A percentile compares a stretch with the other conserved stretches of the same genome.
Conservation (phyloP, 768 basidiomycete species). For the Russula abietina region DNA sequence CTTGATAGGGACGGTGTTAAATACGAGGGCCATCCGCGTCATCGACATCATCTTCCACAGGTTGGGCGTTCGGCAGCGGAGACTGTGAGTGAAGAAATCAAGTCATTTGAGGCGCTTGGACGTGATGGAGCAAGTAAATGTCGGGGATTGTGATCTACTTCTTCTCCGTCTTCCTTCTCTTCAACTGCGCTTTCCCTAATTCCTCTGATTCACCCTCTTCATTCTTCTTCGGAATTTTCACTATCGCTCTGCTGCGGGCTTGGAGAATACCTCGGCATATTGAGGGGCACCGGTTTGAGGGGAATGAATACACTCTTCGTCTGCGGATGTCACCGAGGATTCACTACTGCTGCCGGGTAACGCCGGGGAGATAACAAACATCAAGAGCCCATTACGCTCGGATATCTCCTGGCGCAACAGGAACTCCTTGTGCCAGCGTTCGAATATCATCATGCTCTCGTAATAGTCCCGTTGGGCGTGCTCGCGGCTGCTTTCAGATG, state of each 20-base stretch:
- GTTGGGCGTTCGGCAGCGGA: conserved; percentile 2
- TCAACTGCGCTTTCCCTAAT: conserved; percentile 3
- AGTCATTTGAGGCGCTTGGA: neutral
- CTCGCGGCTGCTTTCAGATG: conserved; percentile 7
- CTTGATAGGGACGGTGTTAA: no score
- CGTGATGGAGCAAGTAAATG: conserved; percentile 15
- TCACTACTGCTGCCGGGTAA: conserved; percentile 22
- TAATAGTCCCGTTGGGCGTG: conserved; percentile 12
- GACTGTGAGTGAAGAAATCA: neutral
- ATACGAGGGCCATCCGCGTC: no score
- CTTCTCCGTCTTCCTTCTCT: conserved; percentile 3
- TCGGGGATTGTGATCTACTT: neutral
- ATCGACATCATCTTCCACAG: neutral
- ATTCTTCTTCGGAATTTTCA: neutral
- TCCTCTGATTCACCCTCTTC: neutral
- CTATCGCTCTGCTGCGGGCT: conserved; percentile 4
- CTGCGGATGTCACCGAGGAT: conserved; percentile 21
- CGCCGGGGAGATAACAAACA: conserved; percentile 15
- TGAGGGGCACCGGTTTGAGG: neutral
- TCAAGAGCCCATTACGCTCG: conserved; percentile 23
- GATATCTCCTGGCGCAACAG: conserved; percentile 10
- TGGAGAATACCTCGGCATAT: neutral
- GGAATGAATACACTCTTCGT: neutral
- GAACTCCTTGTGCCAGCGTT: conserved; percentile 19
- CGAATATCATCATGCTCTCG: conserved; percentile 20